phyloP scores from a whole-genome alignment of 148 eudicot genomes.

The Rhododendron williamsianum region DNA sequence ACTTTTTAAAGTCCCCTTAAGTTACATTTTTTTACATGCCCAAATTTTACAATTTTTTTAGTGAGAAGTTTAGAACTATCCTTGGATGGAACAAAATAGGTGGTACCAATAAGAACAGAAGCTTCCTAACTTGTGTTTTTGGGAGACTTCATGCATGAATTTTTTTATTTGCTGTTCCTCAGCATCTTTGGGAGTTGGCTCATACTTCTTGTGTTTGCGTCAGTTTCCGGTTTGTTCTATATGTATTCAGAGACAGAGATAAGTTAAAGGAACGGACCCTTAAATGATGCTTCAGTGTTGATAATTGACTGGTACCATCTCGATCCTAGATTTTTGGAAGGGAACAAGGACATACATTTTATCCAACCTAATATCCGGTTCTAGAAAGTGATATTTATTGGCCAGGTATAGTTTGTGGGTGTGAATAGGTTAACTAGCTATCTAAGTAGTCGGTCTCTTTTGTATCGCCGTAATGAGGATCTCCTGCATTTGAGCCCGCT shows the following conservation, averaged over 20 bases:
- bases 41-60: background rate
- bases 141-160: background rate
- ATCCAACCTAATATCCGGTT: background rate
- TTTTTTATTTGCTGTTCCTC: background rate
- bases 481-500: background rate
- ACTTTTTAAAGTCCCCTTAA: background rate
- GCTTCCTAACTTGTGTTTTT: background rate
- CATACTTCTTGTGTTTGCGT: background rate
- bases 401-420: background rate
- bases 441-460: background rate
- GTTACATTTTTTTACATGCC: background rate
- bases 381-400: background rate
- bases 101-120: background rate
- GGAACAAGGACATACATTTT: background rate
- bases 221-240: background rate
- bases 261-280: background rate
- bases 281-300: background rate
- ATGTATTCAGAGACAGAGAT: background rate
- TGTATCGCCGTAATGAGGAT: background rate
- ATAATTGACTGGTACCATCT: background rate
- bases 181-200: background rate
- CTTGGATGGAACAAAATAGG: background rate
- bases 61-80: background rate
- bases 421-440: background rate
- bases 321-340: background rate